Conservation (phyloP, 2,329 filamentous ascomycete species). For the Sclerotinia glacialis region DNA sequence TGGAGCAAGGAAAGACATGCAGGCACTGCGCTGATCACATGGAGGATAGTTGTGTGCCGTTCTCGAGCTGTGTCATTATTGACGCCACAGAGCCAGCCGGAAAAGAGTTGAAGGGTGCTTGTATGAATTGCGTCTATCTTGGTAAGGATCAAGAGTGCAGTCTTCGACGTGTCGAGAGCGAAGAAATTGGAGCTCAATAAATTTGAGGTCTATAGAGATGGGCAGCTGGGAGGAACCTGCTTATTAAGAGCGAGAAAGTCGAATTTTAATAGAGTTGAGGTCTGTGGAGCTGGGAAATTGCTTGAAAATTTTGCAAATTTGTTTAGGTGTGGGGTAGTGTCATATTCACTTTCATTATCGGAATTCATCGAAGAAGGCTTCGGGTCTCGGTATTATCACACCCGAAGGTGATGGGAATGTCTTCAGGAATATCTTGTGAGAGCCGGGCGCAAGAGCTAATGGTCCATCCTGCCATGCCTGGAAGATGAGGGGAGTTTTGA, state of each 20-base stretch:
- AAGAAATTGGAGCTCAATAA: background rate
- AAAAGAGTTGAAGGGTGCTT: background rate
- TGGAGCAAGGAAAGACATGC: background rate
- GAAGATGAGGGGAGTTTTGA: background rate
- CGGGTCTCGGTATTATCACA: background rate
- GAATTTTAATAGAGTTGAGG: background rate
- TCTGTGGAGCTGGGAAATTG: background rate
- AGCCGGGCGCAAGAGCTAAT: background rate
- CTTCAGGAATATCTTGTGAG: no score
- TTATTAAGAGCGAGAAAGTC: background rate
- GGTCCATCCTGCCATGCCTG: background rate
- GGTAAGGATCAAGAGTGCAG: constrained; percentile 12
- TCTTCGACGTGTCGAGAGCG: background rate
- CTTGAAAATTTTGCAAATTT: background rate
- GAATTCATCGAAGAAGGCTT: background rate
- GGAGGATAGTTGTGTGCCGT: background rate
- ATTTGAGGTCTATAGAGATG: background rate
- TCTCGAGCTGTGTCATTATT: constrained; percentile 6
- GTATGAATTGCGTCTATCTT: constrained; percentile 14
- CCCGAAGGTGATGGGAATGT: background rate
- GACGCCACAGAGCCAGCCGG: background rate
- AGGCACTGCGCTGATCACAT: background rate
- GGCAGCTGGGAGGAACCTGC: background rate
- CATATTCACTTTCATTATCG: constrained; percentile 7
- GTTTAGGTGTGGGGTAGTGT: background rate